These are phyloP conservation scores for Fragilaria radians DNA, from an alignment of 108 stramenopile genomes.

Conservation along the genomic window DNA sequence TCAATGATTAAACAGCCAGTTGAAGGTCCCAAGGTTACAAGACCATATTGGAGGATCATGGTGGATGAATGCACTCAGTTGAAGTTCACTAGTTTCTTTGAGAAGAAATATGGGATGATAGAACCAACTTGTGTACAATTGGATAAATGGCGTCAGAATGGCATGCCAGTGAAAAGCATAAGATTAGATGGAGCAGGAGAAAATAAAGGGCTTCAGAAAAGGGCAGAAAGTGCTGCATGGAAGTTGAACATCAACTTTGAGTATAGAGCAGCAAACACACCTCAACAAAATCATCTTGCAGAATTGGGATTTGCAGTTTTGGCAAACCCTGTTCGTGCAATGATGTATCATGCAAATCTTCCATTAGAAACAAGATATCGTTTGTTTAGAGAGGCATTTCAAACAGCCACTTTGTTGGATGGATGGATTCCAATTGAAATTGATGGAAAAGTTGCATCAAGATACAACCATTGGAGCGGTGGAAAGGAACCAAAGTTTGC, in stretches of 20 bases:
- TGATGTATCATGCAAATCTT: slow-evolving; percentile 4
- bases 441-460: too few relatives aligned
- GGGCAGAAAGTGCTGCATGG: slow-evolving; percentile 8
- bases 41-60: slow-evolving; percentile 5
- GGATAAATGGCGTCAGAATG: slow-evolving; percentile 4
- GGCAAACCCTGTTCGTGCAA: slow-evolving; percentile 1
- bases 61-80: slow-evolving; percentile 13
- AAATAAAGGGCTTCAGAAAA: slow-evolving; percentile 4
- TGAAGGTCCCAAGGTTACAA: too few relatives aligned
- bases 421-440: slow-evolving; percentile 5
- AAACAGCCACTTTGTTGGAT: slow-evolving; percentile 14
- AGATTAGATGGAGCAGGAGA: slow-evolving; percentile 16
- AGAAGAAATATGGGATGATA: slow-evolving; percentile 9
- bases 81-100: too few relatives aligned
- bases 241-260: slow-evolving; percentile 15
- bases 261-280: slow-evolving; percentile 12
- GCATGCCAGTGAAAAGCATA: slow-evolving; percentile 5
- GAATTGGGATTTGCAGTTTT: too few relatives aligned
- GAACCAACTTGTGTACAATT: slow-evolving; percentile 11
- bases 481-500: slow-evolving; percentile 11
- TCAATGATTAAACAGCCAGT: too few relatives aligned
- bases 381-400: slow-evolving; percentile 4
- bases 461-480: not conserved
- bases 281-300: too few relatives aligned
- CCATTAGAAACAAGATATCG: too few relatives aligned